phyloP scores from a whole-genome alignment of 1,284 basidiomycete genomes.

The Takashimella tepidaria region DNA sequence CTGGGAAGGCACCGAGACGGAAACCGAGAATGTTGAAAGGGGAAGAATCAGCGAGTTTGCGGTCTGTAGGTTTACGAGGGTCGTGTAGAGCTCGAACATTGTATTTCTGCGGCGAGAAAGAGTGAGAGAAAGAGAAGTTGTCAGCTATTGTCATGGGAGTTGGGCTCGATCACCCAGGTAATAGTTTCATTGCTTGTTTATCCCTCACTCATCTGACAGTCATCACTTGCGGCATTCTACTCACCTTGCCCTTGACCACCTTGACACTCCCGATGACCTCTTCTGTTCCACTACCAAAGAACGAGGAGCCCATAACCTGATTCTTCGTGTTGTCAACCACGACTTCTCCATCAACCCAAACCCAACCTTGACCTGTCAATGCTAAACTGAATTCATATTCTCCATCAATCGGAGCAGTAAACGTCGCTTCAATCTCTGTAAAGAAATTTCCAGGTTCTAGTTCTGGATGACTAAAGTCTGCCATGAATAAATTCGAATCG shows the following conservation, averaged over 20 bases:
- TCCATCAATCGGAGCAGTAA: constrained; percentile 21
- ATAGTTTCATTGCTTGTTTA: too few relatives aligned
- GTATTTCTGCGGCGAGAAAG: constrained; percentile 13
- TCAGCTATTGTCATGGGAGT: too few relatives aligned
- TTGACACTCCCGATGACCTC: constrained; percentile 18
- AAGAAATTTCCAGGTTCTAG: constrained; percentile 15
- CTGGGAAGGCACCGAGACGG: constrained; percentile 46
- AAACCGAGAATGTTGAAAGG: constrained; percentile 28
- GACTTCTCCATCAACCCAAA: constrained; percentile 60
- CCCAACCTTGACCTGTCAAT: constrained; percentile 33
- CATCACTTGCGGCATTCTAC: constrained; percentile 1
- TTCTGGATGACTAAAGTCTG: constrained; percentile 20
- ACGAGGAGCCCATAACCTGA: constrained; percentile 10
- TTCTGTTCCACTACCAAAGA: constrained; percentile 23
- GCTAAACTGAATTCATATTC: constrained; percentile 30
- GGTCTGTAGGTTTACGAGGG: constrained; percentile 6
- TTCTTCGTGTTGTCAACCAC: constrained; percentile 63
- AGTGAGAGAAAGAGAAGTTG: too few relatives aligned
- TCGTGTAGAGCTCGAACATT: constrained; percentile 14
- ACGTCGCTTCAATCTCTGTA: constrained; percentile 20
- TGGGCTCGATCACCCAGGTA: too few relatives aligned
- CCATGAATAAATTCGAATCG: constrained; percentile 23
- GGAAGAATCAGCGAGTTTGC: constrained; percentile 1
- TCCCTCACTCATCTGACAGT: too few relatives aligned
- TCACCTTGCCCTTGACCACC: constrained; percentile 26